A percentile compares a stretch with the other conserved stretches of the same genome.
Conservation (phyloP, 805 yeast species). For the Isabelozyma heimii region DNA sequence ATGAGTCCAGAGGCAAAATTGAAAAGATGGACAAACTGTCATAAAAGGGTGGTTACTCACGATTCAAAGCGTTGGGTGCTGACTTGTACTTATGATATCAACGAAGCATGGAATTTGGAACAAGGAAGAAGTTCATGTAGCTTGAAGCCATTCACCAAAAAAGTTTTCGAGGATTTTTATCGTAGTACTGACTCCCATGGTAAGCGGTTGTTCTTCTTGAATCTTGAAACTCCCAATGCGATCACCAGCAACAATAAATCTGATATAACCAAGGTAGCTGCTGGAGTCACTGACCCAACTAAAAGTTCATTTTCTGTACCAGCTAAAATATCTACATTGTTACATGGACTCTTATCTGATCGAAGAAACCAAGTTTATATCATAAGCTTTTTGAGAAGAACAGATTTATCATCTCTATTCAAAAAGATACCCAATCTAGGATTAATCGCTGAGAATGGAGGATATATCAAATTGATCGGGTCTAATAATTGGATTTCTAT, state of each 20-base stretch:
- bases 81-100: conserved; percentile 52
- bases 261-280: conserved; percentile 17
- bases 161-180: conserved; percentile 32
- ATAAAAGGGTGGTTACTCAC: conserved; percentile 56
- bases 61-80: conserved; percentile 78
- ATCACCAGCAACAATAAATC: conserved; percentile 9
- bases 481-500: conserved; percentile 59
- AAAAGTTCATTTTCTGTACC: conserved; percentile 48
- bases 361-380: conserved; percentile 68
- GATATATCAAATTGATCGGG: conserved; percentile 59
- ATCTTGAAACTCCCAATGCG: conserved; percentile 46
- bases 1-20: conserved; percentile 60
- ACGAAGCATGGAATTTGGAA: conserved; percentile 37
- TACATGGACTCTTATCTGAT: conserved; percentile 58
- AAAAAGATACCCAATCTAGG: conserved; percentile 70
- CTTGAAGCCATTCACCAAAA: conserved; percentile 28
- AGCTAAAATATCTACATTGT: conserved; percentile 52
- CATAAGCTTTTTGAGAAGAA: conserved; percentile 60
- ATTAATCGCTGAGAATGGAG: conserved; percentile 88
- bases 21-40: conserved; percentile 60
- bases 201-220: conserved; percentile 50
- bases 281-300: conserved; percentile 12
- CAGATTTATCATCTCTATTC: conserved; percentile 66
- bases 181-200: conserved; percentile 13
- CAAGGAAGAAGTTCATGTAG: conserved; percentile 21